A percentile compares a stretch with the other conserved stretches of the same genome.
phyloP scores from a whole-genome alignment of 2,329 filamentous ascomycete genomes.

The Bisporella sp. region DNA sequence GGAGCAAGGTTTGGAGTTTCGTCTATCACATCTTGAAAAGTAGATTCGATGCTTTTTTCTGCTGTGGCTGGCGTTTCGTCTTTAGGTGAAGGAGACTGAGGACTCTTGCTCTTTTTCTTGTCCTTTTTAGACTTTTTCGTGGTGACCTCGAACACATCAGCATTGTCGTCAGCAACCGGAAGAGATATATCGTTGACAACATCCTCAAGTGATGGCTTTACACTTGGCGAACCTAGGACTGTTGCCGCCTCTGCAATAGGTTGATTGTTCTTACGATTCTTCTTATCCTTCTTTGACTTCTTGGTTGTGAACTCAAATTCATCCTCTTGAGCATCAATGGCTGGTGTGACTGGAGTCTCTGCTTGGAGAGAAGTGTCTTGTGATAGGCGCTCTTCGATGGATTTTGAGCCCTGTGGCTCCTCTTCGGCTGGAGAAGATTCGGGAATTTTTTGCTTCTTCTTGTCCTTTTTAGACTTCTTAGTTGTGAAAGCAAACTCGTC shows the following conservation, averaged over 20 bases:
- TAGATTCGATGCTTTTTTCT: no score
- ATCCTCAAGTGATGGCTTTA: neutral
- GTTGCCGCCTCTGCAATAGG: neutral
- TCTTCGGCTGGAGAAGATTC: neutral
- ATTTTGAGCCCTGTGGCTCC: neutral
- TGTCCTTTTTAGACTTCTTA: slow-evolving; percentile 20
- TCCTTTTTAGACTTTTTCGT: slow-evolving; percentile 21
- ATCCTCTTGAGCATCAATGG: neutral
- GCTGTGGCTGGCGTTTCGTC: no score
- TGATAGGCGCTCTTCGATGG: slow-evolving; percentile 1
- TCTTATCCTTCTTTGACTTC: slow-evolving; percentile 20
- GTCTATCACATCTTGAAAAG: no score
- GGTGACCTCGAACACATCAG: neutral
- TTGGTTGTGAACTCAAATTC: slow-evolving; percentile 7
- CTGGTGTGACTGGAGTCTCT: neutral
- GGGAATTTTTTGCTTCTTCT: slow-evolving; percentile 12
- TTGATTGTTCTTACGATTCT: slow-evolving; percentile 8
- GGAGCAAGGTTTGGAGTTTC: no score
- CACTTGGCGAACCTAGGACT: neutral
- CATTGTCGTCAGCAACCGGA: neutral
- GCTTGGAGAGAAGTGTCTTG: slow-evolving; percentile 6
- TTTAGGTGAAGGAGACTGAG: no score
- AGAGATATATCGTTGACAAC: slow-evolving; percentile 1
- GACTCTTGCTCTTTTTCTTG: slow-evolving; percentile 14
- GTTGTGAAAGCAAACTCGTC: neutral